These are phyloP conservation scores for Torulaspora pretoriensis DNA, from an alignment of 1,139 yeast species.

Conservation along the genomic window DNA sequence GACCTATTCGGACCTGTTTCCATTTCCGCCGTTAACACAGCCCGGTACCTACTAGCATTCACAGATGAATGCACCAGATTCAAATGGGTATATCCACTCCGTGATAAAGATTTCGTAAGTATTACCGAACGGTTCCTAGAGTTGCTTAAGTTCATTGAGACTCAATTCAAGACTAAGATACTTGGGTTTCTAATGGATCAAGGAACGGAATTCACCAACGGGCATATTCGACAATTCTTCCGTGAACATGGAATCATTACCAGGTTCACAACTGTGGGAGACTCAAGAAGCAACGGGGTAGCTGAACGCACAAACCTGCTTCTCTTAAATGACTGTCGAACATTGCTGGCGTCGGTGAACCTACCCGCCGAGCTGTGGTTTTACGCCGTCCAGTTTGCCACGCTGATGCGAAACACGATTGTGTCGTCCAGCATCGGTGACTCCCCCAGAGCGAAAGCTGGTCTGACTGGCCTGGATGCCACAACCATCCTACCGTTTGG, in stretches of 20 bases:
- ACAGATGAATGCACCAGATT: background rate
- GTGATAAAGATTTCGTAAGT: no score
- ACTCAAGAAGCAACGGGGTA: background rate
- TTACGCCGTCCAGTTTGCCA: background rate
- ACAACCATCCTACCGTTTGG: constrained; percentile 1
- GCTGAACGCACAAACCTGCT: background rate
- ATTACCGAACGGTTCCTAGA: no score
- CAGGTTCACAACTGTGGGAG: background rate
- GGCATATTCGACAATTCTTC: background rate
- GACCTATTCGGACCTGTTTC: background rate
- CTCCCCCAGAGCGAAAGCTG: background rate
- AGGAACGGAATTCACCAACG: background rate
- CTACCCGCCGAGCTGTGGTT: background rate
- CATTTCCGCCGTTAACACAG: background rate
- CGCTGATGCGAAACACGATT: background rate
- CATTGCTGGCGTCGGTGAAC: background rate
- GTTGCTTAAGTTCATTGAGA: background rate
- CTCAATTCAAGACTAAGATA: background rate
- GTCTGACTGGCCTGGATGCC: background rate
- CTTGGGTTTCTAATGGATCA: background rate
- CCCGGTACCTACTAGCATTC: background rate
- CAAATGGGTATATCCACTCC: no score
- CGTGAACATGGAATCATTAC: background rate
- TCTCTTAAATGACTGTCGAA: background rate
- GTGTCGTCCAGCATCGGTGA: background rate